Conservation (phyloP, 352 stramenopile species). For the Blastocystis sp. region DNA sequence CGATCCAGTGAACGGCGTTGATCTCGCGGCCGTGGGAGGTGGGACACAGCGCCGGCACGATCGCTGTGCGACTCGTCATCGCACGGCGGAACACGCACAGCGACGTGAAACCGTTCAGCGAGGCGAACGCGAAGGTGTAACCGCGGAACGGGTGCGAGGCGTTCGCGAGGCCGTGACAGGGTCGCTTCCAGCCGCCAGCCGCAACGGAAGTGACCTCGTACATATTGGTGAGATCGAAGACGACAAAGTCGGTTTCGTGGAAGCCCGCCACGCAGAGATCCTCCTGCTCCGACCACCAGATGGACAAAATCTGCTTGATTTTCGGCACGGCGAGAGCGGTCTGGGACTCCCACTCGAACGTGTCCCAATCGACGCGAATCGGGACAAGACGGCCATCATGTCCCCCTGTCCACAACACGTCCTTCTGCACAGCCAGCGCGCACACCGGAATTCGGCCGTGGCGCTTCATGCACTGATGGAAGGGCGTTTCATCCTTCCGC, state of each 20-base stretch:
- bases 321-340: neutral
- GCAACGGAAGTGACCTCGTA: constrained; percentile 25
- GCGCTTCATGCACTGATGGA: neutral
- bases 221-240: constrained; percentile 31
- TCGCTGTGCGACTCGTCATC: neutral
- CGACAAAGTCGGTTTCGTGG: constrained; percentile 15
- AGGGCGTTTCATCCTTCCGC: neutral
- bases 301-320: constrained; percentile 50
- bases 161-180: neutral
- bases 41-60: constrained; percentile 3
- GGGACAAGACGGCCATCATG: constrained; percentile 58
- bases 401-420: constrained; percentile 27
- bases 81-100: constrained; percentile 28
- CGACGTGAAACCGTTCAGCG: constrained; percentile 4
- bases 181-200: constrained; percentile 64
- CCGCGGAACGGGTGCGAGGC: neutral
- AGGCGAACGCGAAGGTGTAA: constrained; percentile 19
- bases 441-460: constrained; percentile 22
- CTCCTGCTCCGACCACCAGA: constrained; percentile 45
- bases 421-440: neutral
- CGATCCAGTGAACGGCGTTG: constrained; percentile 44
- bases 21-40: constrained; percentile 52
- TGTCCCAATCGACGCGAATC: constrained; percentile 44
- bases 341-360: neutral
- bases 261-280: constrained; percentile 34